Base-by-base conservation (phyloP, 169 alveolate genomes). In the Amoebophrya sp. region DNA sequence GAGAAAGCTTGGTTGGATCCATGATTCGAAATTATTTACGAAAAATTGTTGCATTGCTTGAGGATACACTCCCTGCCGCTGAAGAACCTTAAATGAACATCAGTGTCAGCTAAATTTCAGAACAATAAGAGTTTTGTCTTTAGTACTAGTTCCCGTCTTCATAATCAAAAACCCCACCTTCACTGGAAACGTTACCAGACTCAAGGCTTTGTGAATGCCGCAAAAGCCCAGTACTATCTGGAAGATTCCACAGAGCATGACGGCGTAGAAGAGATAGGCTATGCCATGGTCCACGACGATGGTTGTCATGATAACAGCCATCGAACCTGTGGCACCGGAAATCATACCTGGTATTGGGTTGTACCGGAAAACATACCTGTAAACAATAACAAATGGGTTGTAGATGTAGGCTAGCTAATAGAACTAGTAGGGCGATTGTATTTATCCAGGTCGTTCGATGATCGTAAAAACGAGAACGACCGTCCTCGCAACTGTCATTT, bases 281-380 rank as follows among this genome's bases (percentile, higher is more conserved):
- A 24, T 38, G 76, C 53, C 91, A 0, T 78, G 41, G 41, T 89
- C 39, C 47, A 18, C 41, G 24, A 90, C 92, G 38, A 90, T n/a
- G 33, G 92, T 39, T 0, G 92, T 53, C 92, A 90, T 90, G 41
- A 90, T 65, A 12, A 90, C 92, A 0, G 92, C 92, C 38, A 65
- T 90, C n/a, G 92, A 90, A 0, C 92, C 92, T 3, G 92, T 90
- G 34, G 92, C 92, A 0, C 92, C 92, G n/a, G 92, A 90, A 1
- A 90, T 90, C 92, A 65, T 65, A 12, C 83, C 83, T 65, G 83
- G 12, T 65, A 0, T 65, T 6, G 2, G 2, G 12, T 65, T 65
- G 83, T 89, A n/a, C n/a, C n/a, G n/a, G n/a, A n/a, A n/a, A n/a
- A n/a, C n/a, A n/a, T n/a, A n/a, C n/a, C n/a, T n/a, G n/a, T n/a